phyloP scores from a whole-genome alignment of 2,329 filamentous ascomycete species.

The Biscogniauxia marginata region DNA sequence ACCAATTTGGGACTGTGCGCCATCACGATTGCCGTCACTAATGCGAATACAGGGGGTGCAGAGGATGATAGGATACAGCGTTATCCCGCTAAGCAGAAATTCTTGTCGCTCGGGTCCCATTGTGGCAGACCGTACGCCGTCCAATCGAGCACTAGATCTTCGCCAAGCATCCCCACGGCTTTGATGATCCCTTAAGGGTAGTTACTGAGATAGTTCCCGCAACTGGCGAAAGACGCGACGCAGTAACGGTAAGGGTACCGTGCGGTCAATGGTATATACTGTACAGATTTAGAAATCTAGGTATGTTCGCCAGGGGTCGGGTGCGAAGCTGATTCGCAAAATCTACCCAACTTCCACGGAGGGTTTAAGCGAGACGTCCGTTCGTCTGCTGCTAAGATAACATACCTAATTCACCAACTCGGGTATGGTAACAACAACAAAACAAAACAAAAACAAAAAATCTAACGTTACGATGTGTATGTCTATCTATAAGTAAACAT shows the following conservation, averaged over 20 bases:
- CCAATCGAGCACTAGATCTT: not conserved
- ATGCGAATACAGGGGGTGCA: not conserved
- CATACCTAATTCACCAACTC: not conserved
- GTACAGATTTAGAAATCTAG: not conserved
- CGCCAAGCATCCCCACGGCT: not conserved
- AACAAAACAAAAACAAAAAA: not conserved
- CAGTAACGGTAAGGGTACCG: not conserved
- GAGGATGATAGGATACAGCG: not conserved
- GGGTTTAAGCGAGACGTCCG: not conserved
- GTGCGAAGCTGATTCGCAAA: not conserved
- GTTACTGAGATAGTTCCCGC: not conserved
- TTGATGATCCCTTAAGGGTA: not conserved
- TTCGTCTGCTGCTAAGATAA: conserved; percentile 2
- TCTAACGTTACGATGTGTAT: not conserved
- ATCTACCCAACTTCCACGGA: not conserved
- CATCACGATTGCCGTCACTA: not conserved
- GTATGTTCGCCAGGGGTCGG: not conserved
- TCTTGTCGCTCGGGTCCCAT: not conserved
- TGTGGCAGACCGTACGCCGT: not conserved
- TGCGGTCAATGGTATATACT: not conserved
- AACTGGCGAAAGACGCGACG: not conserved
- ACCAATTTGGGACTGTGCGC: not conserved
- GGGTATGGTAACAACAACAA: not conserved
- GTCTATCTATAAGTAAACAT: not conserved
- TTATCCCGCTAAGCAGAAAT: not conserved